Base-by-base conservation (phyloP, 2,329 filamentous ascomycete species). In the Diplodia sapinea region DNA sequence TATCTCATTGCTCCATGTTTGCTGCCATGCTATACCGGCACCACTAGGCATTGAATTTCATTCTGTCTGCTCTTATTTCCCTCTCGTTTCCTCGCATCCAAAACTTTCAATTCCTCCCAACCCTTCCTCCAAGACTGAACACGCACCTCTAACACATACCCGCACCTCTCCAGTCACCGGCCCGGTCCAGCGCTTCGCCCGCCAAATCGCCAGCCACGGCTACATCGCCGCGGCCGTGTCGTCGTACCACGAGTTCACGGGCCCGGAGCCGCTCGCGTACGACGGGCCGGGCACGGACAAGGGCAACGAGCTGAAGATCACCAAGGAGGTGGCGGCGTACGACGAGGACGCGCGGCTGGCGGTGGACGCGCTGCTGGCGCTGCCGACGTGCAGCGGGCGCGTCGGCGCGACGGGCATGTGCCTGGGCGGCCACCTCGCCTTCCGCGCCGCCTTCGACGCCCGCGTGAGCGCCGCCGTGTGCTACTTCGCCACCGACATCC, bases 401-500 rank as follows among this genome's bases (percentile, higher is more conserved):
- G 87, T 97, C 72, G 92, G 92, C 55, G 83, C 89, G 4, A 93
- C 91, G 13, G 92, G 92, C 69, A 97, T 97, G 94, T 97, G 94
- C 78, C 87, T 97, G 1, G 94, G 94, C 64, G 94, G 94, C 1
- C 94, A 97, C 76, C 86, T 97, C 20, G 92, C 91, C 79, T 90
- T 88, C 76, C 84, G 89, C 51, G 87, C 85, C 73, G 88, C 89
- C 73, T 85, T 97, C 59, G 93, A 97, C 78, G 84, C 86, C 26
- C 86, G 94, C 67, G 87, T 97, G 68, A 85, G 85, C 49, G 91
- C 92, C 36, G 88, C 89, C 47, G 90, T 96, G 36, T 90, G 92
- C 77, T 98, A 93, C 82, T 97, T 97, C 79, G 93, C 92, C 9
- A 97, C 94, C 13, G 94, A 97, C 80, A 89, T 97, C 64, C 94